These are phyloP conservation scores for Scheffersomyces segobiensis DNA, from an alignment of 1,139 yeast species.

Conservation along the genomic window DNA sequence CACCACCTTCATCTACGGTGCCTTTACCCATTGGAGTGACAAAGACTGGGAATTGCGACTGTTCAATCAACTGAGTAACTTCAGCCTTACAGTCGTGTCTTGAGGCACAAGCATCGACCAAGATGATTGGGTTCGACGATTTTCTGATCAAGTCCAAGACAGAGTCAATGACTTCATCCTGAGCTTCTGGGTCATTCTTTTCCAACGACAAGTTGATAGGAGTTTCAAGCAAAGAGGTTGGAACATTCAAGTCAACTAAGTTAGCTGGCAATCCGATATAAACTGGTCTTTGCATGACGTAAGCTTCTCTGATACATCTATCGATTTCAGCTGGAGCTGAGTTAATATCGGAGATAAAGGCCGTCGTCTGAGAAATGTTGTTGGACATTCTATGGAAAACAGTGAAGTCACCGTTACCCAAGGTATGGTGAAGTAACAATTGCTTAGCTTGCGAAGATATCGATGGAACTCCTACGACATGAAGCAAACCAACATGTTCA, in stretches of 20 bases:
- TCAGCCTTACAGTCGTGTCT: slow-evolving; percentile 71
- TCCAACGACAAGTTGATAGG: slow-evolving; percentile 65
- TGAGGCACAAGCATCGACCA: slow-evolving; percentile 86
- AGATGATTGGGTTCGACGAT: slow-evolving; percentile 69
- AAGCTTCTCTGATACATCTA: slow-evolving; percentile 72
- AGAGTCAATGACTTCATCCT: slow-evolving; percentile 66
- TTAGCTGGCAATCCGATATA: slow-evolving; percentile 84
- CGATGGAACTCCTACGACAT: slow-evolving; percentile 44
- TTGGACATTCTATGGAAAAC: slow-evolving; percentile 55
- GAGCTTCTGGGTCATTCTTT: slow-evolving; percentile 69
- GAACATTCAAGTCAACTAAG: slow-evolving; percentile 66
- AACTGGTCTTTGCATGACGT: slow-evolving; percentile 75
- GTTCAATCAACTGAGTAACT: slow-evolving; percentile 60
- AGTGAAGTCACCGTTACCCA: slow-evolving; percentile 48
- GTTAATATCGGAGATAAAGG: slow-evolving; percentile 59
- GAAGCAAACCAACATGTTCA: slow-evolving; percentile 43
- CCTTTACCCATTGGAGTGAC: slow-evolving; percentile 94
- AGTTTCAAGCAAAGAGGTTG: slow-evolving; percentile 53
- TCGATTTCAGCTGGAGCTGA: slow-evolving; percentile 72
- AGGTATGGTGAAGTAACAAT: slow-evolving; percentile 41
- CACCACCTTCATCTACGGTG: slow-evolving; percentile 63
- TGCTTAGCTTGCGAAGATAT: slow-evolving; percentile 40
- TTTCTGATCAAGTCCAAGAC: slow-evolving; percentile 52
- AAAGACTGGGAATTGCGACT: slow-evolving; percentile 79
- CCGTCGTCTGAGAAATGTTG: slow-evolving; percentile 65